phyloP scores from a whole-genome alignment of 495 filamentous ascomycete species.

The Penicillium steckii region DNA sequence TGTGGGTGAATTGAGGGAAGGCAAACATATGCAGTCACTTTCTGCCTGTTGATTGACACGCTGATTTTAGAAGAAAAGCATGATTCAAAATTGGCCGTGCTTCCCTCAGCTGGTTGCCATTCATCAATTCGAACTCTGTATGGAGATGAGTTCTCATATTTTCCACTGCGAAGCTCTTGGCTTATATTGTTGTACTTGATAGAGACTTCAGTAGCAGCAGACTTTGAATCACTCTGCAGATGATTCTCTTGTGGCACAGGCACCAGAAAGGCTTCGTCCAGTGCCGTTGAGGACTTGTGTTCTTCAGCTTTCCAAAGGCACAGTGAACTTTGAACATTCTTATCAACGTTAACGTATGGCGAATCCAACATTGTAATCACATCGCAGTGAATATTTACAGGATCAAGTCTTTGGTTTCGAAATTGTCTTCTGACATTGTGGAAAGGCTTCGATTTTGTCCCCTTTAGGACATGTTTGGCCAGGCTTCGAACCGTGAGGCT shows the following conservation, averaged over 20 bases:
- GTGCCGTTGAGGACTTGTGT: background rate
- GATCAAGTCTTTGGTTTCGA: slow-evolving; percentile 22
- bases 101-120: slow-evolving; percentile 15
- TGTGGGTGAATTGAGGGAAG: slow-evolving; percentile 58
- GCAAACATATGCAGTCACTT: slow-evolving; percentile 51
- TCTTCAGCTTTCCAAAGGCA: slow-evolving; percentile 16
- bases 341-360: slow-evolving; percentile 3
- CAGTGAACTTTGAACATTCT: slow-evolving; percentile 1
- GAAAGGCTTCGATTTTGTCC: slow-evolving; percentile 7
- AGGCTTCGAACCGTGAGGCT: slow-evolving; percentile 8
- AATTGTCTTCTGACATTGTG: slow-evolving; percentile 18
- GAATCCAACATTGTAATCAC: slow-evolving; percentile 10
- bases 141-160: background rate
- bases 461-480: background rate
- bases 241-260: background rate
- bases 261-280: slow-evolving; percentile 4
- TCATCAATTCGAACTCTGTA: slow-evolving; percentile 5
- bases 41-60: slow-evolving; percentile 13
- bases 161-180: slow-evolving; percentile 7
- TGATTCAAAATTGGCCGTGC: slow-evolving; percentile 1
- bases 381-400: slow-evolving; percentile 18
- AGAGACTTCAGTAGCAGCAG: slow-evolving; percentile 6
- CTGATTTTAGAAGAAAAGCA: slow-evolving; percentile 13
- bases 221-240: background rate
- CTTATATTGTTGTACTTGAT: slow-evolving; percentile 19